Base-by-base conservation (phyloP, 768 basidiomycete species). In the Paxillus rubicundulus region DNA sequence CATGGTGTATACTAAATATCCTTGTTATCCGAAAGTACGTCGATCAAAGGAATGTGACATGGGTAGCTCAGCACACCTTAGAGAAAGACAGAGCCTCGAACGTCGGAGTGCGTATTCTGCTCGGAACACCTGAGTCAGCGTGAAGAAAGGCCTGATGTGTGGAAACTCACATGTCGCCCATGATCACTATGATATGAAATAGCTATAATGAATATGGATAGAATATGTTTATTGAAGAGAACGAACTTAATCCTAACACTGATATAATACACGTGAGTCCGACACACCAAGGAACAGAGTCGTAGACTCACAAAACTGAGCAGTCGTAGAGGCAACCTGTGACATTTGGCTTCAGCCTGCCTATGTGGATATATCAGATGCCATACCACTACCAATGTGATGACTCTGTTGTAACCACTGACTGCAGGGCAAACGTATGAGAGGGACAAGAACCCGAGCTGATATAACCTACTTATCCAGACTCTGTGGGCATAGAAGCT, bases 401-500 rank as follows among this genome's bases (percentile, higher is more conserved):
- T 12, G 16, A 45, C 8, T 17, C 52, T 55, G 28, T 64, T 65
- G 34, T 10, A 18, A 43, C 46, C 57, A 4, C 61, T 63, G 21
- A 66, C 63, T 65, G 44, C 10, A 41, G 34, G 21, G 5, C 13
- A 28, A 16, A 28, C 17, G 8, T 56, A 34, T 21, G 1, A 37
- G 3, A 2, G 13, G 40, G 12, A 34, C 20, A 18, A 1, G 6
- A n/a, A 21, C 17, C n/a, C n/a, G 18, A 3, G 2, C 13, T 16
- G 2, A 32, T 6, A 24, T 24, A 4, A 5, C 24, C 24, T 24
- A 24, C 24, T 24, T 24, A 24, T 24, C 24, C 24, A 24, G 24
- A 24, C 24, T 24, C 24, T 24, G 4, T 65, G 64, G 20, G 51
- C 50, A 21, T 66, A 66, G 32, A 65, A 65, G 47, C 64, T 66